Evolutionary conservation across 2,329 filamentous ascomycete species (phyloP).

Genomic region (Pseudogymnoascus sp.): DNA sequence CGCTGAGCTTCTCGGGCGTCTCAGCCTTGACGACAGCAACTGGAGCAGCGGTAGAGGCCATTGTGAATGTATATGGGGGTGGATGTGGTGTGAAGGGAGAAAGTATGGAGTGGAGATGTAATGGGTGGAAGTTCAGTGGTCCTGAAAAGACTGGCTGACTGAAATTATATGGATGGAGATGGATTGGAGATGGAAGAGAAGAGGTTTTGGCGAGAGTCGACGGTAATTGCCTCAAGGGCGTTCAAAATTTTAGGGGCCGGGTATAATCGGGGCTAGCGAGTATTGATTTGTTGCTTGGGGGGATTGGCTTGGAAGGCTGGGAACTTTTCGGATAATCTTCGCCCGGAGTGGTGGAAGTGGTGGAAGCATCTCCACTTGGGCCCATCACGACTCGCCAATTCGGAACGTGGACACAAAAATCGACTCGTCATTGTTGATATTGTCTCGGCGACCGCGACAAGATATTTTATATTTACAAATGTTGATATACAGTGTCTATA

Average conservation of each 20-base stretch:
- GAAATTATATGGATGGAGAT: not conserved
- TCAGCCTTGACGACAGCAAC: slow-evolving; percentile 15
- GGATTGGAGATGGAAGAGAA: not conserved
- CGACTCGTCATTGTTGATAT: slow-evolving; percentile 3
- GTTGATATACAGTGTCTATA: not conserved
- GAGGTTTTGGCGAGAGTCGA: slow-evolving; percentile 9
- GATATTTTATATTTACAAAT: not conserved
- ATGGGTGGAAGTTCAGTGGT: not conserved
- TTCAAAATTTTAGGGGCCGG: slow-evolving; percentile 6
- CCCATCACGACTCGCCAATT: slow-evolving; percentile 5
- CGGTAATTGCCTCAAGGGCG: slow-evolving; percentile 4
- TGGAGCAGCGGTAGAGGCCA: not conserved
- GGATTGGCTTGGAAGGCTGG: not conserved
- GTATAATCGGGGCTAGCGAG: slow-evolving; percentile 2
- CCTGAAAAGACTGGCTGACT: slow-evolving; percentile 3
- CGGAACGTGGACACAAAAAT: not conserved
- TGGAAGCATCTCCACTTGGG: not conserved
- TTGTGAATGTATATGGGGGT: not conserved
- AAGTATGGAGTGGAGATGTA: not conserved
- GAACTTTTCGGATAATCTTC: not conserved
- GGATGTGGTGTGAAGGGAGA: not conserved
- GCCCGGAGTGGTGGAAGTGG: not conserved
- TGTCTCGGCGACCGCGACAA: not conserved
- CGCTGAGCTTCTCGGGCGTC: slow-evolving; percentile 42
- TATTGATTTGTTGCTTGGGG: not conserved